Evolutionary conservation across 768 basidiomycete genomes (phyloP).

Genomic region (Agrocybe chaxingu): DNA sequence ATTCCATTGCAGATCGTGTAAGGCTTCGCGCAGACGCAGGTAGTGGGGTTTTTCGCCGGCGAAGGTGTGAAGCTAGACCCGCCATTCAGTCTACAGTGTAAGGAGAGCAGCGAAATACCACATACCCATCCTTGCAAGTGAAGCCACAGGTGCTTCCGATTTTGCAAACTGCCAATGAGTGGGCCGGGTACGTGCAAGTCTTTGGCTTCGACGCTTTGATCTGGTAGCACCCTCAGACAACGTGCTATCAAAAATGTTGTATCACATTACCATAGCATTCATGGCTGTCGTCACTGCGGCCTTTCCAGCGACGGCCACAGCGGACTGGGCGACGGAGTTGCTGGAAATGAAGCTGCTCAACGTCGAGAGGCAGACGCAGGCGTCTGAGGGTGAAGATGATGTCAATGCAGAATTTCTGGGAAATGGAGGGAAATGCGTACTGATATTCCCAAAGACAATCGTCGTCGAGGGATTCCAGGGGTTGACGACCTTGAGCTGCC

Average conservation of each 20-base stretch:
- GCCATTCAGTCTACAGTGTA: background rate
- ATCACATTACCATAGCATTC: slow-evolving; percentile 29
- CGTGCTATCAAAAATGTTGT: background rate
- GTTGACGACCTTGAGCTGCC: slow-evolving; percentile 25
- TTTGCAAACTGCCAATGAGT: slow-evolving; percentile 35
- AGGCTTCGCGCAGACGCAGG: slow-evolving; percentile 41
- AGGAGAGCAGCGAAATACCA: background rate
- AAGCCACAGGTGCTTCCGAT: slow-evolving; percentile 39
- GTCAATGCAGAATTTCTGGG: background rate
- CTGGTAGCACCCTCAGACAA: background rate
- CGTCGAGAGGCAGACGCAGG: slow-evolving; percentile 41
- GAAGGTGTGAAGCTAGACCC: slow-evolving; percentile 21
- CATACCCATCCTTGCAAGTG: slow-evolving; percentile 42
- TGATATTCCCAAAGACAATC: slow-evolving; percentile 28
- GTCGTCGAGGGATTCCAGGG: slow-evolving; percentile 15
- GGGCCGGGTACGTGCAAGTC: slow-evolving; percentile 37
- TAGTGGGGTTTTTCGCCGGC: slow-evolving; percentile 29
- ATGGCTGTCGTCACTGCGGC: slow-evolving; percentile 24
- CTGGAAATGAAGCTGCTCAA: slow-evolving; percentile 31
- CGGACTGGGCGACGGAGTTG: slow-evolving; percentile 26
- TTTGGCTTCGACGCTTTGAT: slow-evolving; percentile 13
- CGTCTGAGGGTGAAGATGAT: slow-evolving; percentile 20
- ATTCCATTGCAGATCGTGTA: slow-evolving; percentile 46
- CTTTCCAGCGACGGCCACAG: slow-evolving; percentile 27
- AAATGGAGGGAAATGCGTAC: slow-evolving; percentile 12